Evolutionary conservation across 2,329 filamentous ascomycete genomes (phyloP), one percentile per base, ranked within the genome.

Genomic region (Pestalotiopsis sp.): DNA sequence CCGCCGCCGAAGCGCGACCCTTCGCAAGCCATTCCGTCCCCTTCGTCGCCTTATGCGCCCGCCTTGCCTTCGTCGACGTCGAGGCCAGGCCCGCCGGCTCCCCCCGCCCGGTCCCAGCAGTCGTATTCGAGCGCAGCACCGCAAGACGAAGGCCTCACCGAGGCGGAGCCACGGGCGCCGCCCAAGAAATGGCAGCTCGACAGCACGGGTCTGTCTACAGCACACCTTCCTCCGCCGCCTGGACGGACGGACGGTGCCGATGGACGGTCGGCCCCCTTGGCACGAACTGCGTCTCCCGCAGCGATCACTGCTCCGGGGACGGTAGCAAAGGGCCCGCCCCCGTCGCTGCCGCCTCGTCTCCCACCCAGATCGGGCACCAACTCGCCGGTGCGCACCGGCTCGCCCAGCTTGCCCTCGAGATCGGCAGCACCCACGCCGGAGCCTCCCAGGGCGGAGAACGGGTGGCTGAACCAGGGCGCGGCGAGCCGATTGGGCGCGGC

Each of bases 161-260:
- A 62, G 11, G 25, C 59, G 20, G n/a, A 72, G 78, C n/a, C 72
- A 73, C 31, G 74, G 76, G 45, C 75, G 76, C 79, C 82, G 9
- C 87, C 90, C 7, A 86, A 88, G n/a, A 90, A 91, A 3, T 96
- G 92, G 75, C 86, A 88, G 57, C 82, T 85, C 57, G 86, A 95
- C 77, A 93, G 91, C 0, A 93, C 92, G 1, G 92, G 92, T 2
- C 80, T 95, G 25, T 86, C 86, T 39, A 93, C 92, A 0, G 82
- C 87, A 36, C 83, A 91, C 76, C 85, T 95, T 4, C 92, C 93
- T 1, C 89, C 88, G 25, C 93, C 93, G 3, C 93, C 93, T 0
- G 81, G 83, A 4, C 85, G 91, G 45, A 79, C 80, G 70, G 82
- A 83, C 69, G 82, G 79, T 25, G 77, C 80, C 0, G 79, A 80